Evolutionary conservation across 495 filamentous ascomycete species (phyloP).

Genomic region (Podospora appendiculata): DNA sequence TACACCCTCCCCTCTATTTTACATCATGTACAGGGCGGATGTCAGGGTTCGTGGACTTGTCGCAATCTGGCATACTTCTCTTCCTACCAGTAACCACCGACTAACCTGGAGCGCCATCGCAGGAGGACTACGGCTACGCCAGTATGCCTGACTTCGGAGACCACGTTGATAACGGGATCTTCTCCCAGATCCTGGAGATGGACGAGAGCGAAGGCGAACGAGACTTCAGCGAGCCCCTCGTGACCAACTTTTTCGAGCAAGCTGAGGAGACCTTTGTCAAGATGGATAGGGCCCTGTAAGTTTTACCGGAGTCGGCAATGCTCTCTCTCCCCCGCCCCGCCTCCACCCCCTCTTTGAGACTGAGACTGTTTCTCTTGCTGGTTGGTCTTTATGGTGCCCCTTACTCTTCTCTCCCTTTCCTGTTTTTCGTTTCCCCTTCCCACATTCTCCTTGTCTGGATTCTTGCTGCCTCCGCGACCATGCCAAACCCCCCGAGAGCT

Average conservation of each 20-base stretch:
- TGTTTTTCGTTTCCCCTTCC: too few species aligned
- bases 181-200: conserved; percentile 96
- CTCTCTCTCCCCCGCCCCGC: too few species aligned
- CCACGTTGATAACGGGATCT: conserved; percentile 68
- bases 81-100: not conserved
- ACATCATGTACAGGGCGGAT: conserved; percentile 7
- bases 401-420: not conserved
- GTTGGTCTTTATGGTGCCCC: not conserved
- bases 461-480: too few species aligned
- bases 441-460: too few species aligned
- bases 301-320: conserved; percentile 7
- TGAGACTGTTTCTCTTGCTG: not conserved
- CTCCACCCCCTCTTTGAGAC: not conserved
- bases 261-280: conserved; percentile 76
- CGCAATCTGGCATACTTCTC: not conserved
- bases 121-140: conserved; percentile 15
- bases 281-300: conserved; percentile 80
- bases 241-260: conserved; percentile 88
- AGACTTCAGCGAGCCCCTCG: conserved; percentile 74
- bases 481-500: not conserved
- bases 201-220: conserved; percentile 77
- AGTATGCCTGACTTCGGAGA: conserved; percentile 48
- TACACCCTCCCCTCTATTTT: not conserved
- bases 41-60: conserved; percentile 16
- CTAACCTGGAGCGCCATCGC: not conserved